Evolutionary conservation across 2,329 filamentous ascomycete genomes (phyloP), one percentile per base, ranked within the genome.

Genomic region (Esteya vermicola): DNA sequence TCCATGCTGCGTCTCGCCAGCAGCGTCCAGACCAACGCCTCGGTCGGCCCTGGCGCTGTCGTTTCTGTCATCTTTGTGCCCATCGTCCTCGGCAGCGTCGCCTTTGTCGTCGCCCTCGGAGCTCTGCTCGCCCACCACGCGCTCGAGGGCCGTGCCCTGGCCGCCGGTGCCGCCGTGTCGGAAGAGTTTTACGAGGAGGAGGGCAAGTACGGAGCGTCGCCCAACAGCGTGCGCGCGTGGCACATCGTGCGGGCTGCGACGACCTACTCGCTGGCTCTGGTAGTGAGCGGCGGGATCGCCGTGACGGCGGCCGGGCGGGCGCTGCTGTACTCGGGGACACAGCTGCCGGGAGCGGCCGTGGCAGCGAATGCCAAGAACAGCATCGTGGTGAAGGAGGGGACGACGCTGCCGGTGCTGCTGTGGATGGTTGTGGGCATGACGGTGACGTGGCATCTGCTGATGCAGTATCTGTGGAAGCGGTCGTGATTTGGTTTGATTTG

Each of bases 361-460:
- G 6, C 35, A 1, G 23, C 33, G 6, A 25, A 22, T 1, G 6
- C 20, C 26, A 21, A 36, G 1, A 19, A 22, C 26, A 31, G 39
- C 28, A 25, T 37, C 22, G 38, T 48, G 13, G 25, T 13, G 3
- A 32, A 40, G n/a, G 30, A 38, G 10, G 47, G 45, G 20, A 39
- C 28, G 7, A 35, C 48, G 10, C 30, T 49, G 30, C 47, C 47
- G 41, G 42, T 46, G 18, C 43, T 50, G 23, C 39, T 43, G 42
- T 50, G 48, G 48, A 23, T 50, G 12, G 36, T 47, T 20, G 48
- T 50, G 3, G 32, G 34, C 2, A 38, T 49, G 19, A 42, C 45
- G 21, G 37, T 49, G 16, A 28, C 38, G 10, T 49, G 48, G 48
- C 47, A 50, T 27, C 27, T 42, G 19, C 33, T 47, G 10, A 40